Evolutionary conservation across 192 early-diverging fungal species (phyloP).

Genomic region (Ambispora gerdemannii): DNA sequence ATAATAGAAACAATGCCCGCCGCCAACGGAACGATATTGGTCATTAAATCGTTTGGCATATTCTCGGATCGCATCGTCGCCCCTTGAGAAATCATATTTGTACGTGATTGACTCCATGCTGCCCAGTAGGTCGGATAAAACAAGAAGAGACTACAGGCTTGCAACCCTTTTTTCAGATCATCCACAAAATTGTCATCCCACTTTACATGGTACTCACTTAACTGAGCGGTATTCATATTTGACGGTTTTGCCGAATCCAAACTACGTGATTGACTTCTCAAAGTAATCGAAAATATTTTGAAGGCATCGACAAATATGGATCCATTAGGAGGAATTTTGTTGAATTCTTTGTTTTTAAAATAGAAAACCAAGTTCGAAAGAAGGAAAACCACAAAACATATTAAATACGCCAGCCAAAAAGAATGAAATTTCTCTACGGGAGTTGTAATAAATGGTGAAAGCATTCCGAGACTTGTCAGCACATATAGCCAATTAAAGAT

Average conservation of each 20-base stretch:
- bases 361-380: conserved; percentile 49
- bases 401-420: conserved; percentile 57
- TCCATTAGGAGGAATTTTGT: conserved; percentile 55
- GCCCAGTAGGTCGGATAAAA: conserved; percentile 76
- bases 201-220: conserved; percentile 35
- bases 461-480: conserved; percentile 66
- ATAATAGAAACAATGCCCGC: conserved; percentile 69
- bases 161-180: conserved; percentile 56
- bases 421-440: conserved; percentile 55
- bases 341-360: conserved; percentile 49
- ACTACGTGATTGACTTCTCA: conserved; percentile 42
- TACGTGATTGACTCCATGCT: conserved; percentile 61
- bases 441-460: conserved; percentile 57
- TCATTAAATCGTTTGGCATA: conserved; percentile 66
- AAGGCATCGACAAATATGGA: conserved; percentile 56
- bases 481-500: conserved; percentile 86
- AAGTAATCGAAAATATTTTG: conserved; percentile 38
- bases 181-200: conserved; percentile 77
- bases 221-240: conserved; percentile 34
- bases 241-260: conserved; percentile 65
- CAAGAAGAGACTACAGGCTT: conserved; percentile 66
- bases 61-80: conserved; percentile 52
- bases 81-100: conserved; percentile 61
- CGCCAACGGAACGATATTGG: conserved; percentile 64
- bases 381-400: conserved; percentile 57